A percentile compares a stretch with the other conserved stretches of the same genome.
Evolutionary conservation across 306 rosid species (phyloP).

Genomic region (Potentilla sterilis): DNA sequence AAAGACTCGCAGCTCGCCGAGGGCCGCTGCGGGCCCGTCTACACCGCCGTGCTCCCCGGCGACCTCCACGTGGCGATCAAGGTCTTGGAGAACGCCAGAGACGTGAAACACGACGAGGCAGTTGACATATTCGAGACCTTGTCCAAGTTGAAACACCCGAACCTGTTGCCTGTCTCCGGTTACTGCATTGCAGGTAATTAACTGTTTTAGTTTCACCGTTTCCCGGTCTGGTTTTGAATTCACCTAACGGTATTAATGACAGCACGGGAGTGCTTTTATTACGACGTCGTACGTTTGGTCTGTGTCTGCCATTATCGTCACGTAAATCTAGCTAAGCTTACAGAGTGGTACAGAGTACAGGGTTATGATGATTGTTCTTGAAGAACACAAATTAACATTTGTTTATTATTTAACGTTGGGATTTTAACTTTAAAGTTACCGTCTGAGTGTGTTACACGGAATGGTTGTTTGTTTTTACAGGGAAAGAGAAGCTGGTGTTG

Average conservation of each 20-base stretch:
- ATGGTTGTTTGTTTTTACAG: constrained; percentile 25
- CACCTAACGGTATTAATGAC: constrained; percentile 38
- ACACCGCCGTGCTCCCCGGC: constrained; percentile 76
- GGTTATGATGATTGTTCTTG: constrained; percentile 24
- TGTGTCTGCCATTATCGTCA: constrained; percentile 23
- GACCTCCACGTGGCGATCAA: constrained; percentile 96
- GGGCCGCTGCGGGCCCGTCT: constrained; percentile 93
- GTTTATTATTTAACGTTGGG: not conserved
- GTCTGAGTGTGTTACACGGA: not conserved
- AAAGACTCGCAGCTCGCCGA: constrained; percentile 85
- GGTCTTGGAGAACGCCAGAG: constrained; percentile 71
- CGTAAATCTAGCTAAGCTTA: constrained; percentile 24
- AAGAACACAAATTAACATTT: too few relatives aligned
- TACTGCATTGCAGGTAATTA: constrained; percentile 87
- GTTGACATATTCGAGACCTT: constrained; percentile 58
- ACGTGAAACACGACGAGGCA: constrained; percentile 49
- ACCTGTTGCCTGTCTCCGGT: constrained; percentile 81
- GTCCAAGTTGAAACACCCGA: constrained; percentile 71
- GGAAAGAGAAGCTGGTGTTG: constrained; percentile 79
- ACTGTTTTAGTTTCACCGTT: not conserved
- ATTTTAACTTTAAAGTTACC: not conserved
- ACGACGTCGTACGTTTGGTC: constrained; percentile 17
- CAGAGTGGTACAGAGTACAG: not conserved
- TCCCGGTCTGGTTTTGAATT: not conserved
- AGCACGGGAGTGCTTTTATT: constrained; percentile 34